These are phyloP conservation scores for Nasturtium officinale DNA, from an alignment of 345 rosid species.

Conservation along the genomic window DNA sequence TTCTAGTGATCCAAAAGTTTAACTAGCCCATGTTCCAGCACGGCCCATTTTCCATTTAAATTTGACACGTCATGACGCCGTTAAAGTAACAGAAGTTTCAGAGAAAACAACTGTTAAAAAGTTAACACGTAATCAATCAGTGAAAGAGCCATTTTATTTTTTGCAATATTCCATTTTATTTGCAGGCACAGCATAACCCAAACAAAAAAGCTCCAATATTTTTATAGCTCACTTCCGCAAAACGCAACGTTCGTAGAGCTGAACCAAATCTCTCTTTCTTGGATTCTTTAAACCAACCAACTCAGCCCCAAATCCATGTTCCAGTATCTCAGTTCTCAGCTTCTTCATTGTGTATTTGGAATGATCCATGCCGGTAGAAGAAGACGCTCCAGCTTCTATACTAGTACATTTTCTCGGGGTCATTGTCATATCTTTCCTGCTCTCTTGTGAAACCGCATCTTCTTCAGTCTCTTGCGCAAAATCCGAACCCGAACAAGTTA, in stretches of 20 bases:
- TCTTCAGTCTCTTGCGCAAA: constrained; percentile 25
- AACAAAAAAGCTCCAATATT: neutral
- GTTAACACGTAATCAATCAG: neutral
- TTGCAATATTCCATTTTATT: neutral
- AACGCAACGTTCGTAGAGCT: constrained; percentile 44
- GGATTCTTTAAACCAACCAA: constrained; percentile 47
- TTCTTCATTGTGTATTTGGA: constrained; percentile 45
- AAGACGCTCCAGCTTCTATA: constrained; percentile 27
- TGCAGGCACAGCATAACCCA: neutral
- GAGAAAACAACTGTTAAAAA: neutral
- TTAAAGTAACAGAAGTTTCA: neutral
- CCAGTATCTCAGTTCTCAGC: constrained; percentile 45
- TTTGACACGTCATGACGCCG: neutral
- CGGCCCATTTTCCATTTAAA: neutral
- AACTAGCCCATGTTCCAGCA: neutral
- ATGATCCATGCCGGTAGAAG: constrained; percentile 35
- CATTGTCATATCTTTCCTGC: constrained; percentile 20
- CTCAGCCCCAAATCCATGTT: constrained; percentile 48
- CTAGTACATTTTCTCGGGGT: constrained; percentile 44
- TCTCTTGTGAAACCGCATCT: constrained; percentile 32
- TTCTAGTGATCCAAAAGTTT: neutral
- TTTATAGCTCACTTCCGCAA: constrained; percentile 33
- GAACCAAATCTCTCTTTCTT: constrained; percentile 50
- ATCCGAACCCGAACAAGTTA: constrained; percentile 31
- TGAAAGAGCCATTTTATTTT: neutral